A percentile compares a stretch with the other conserved stretches of the same genome.
These are phyloP conservation scores for Flaveria sonorensis DNA, from an alignment of 129 eudicot species.

Conservation along the genomic window DNA sequence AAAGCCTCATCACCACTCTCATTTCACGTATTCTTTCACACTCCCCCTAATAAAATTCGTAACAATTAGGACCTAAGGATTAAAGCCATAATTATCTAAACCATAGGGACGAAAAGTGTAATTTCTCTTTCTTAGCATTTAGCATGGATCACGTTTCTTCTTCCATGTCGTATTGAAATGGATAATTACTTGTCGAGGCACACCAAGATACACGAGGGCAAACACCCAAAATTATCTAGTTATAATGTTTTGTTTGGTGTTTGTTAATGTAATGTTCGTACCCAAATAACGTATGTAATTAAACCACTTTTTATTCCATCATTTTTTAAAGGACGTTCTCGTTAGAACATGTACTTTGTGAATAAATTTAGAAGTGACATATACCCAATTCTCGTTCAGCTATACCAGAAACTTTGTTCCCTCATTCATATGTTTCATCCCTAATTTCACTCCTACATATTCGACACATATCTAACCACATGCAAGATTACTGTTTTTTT, in stretches of 20 bases:
- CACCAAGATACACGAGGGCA: not conserved
- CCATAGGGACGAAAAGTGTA: too few species aligned
- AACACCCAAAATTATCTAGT: not conserved
- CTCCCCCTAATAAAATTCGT: too few species aligned
- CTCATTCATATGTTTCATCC: conserved; percentile 46
- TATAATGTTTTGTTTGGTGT: not conserved
- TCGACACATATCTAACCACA: conserved; percentile 45
- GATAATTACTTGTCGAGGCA: not conserved
- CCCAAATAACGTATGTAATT: not conserved
- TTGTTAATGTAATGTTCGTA: not conserved
- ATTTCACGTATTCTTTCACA: too few species aligned
- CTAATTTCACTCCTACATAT: conserved; percentile 42
- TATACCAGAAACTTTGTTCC: conserved; percentile 72
- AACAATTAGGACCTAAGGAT: too few species aligned
- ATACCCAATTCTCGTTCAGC: conserved; percentile 49
- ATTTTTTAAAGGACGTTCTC: conserved; percentile 11
- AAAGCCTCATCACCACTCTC: too few species aligned
- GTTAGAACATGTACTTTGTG: conserved; percentile 25
- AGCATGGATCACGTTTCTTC: not conserved
- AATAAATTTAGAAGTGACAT: conserved; percentile 52
- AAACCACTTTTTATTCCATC: not conserved
- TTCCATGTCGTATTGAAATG: not conserved
- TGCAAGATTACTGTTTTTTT: conserved; percentile 6
- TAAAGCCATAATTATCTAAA: too few species aligned
- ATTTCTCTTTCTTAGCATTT: too few species aligned